A percentile compares a stretch with the other conserved stretches of the same genome.
phyloP scores from a whole-genome alignment of 305 asterid genomes.

The Solanum aculeatissimum region DNA sequence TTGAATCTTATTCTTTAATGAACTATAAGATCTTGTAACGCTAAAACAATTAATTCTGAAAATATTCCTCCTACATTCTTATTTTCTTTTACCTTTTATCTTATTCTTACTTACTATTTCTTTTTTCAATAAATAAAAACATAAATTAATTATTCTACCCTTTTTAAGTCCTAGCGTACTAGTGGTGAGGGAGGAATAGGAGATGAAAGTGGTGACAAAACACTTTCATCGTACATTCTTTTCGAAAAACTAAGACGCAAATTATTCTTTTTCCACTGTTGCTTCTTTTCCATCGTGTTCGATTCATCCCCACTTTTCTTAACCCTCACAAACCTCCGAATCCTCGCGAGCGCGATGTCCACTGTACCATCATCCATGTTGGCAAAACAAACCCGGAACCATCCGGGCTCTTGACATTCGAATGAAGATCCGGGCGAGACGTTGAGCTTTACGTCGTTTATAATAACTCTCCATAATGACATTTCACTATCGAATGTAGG shows the following conservation, averaged over 20 bases:
- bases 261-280: conserved; percentile 32
- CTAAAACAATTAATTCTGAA: background rate
- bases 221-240: conserved; percentile 42
- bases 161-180: conserved; percentile 24
- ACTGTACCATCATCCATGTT: conserved; percentile 23
- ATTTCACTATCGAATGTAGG: conserved; percentile 7
- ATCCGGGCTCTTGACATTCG: conserved; percentile 28
- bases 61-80: background rate
- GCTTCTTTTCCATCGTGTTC: conserved; percentile 8
- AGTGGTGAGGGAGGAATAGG: conserved; percentile 62
- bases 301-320: conserved; percentile 1
- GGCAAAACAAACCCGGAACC: conserved; percentile 30
- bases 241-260: conserved; percentile 63
- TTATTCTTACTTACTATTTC: background rate
- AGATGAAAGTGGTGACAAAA: conserved; percentile 61
- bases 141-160: background rate
- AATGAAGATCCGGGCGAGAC: conserved; percentile 31
- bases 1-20: no score
- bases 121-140: background rate
- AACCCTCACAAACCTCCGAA: conserved; percentile 33
- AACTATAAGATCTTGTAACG: no score
- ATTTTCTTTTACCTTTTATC: background rate
- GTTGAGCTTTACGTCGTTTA: conserved; percentile 24
- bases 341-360: conserved; percentile 27
- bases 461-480: conserved; percentile 22